These are phyloP conservation scores for Eudorina sp. DNA, from an alignment of 139 green algal genomes.

Conservation along the genomic window DNA sequence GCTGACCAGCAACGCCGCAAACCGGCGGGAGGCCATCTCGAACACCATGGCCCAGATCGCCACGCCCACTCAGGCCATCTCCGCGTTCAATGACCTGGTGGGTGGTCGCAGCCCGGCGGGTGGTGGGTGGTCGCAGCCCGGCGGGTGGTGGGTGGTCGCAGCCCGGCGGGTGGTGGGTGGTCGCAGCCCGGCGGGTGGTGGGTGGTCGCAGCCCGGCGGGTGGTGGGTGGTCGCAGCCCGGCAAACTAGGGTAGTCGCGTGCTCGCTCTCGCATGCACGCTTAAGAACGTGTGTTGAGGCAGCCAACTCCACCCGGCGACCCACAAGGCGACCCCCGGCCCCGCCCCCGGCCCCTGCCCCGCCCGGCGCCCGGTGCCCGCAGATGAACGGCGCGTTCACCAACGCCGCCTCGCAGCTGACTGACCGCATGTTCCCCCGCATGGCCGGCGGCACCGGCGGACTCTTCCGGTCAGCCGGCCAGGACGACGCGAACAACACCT, in stretches of 20 bases:
- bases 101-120: background rate
- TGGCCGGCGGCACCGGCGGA: background rate
- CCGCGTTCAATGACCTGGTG: background rate
- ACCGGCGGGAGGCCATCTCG: background rate
- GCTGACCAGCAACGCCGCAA: background rate
- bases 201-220: too few species aligned
- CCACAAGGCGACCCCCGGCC: too few species aligned
- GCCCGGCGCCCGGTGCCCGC: too few species aligned
- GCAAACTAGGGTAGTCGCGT: too few species aligned
- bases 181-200: too few species aligned
- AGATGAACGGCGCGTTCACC: background rate
- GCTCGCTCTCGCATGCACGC: too few species aligned
- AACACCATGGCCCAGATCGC: background rate
- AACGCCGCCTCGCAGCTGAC: background rate
- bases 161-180: too few species aligned
- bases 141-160: background rate
- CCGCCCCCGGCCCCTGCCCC: too few species aligned
- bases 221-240: too few species aligned
- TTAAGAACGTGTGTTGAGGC: too few species aligned
- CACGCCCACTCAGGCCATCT: background rate
- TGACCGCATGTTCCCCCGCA: background rate
- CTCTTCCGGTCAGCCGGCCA: background rate
- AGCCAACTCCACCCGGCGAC: too few species aligned
- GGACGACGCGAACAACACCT: background rate
- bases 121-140: background rate